These are phyloP conservation scores for Cryphonectria parasitica DNA, from an alignment of 2,329 filamentous ascomycete species.

Conservation along the genomic window DNA sequence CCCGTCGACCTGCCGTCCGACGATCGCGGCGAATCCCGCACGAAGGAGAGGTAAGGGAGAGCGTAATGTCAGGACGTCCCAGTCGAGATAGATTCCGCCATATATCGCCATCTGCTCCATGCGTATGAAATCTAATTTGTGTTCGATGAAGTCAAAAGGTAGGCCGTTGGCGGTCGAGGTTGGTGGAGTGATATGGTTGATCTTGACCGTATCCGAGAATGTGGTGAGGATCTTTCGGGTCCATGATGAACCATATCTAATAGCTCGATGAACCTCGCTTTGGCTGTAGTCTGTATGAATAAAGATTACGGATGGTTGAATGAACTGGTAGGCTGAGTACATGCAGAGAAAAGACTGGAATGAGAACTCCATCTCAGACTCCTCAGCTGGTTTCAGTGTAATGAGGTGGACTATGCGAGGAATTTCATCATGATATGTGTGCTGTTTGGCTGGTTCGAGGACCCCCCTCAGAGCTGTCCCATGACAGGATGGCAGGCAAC, in stretches of 20 bases:
- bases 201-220: conserved; percentile 29
- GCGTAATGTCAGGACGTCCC: conserved; percentile 35
- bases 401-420: conserved; percentile 37
- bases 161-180: conserved; percentile 26
- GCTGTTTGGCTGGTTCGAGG: neutral
- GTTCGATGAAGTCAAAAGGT: conserved; percentile 32
- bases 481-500: neutral
- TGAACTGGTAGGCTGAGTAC: conserved; percentile 33
- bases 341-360: conserved; percentile 35
- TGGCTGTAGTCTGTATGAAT: conserved; percentile 35
- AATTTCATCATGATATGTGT: conserved; percentile 20
- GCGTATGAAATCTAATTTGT: conserved; percentile 38
- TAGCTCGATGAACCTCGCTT: conserved; percentile 24
- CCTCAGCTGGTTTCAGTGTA: conserved; percentile 31
- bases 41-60: conserved; percentile 31
- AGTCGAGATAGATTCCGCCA: conserved; percentile 39
- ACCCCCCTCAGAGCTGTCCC: neutral
- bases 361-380: conserved; percentile 28
- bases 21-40: conserved; percentile 35
- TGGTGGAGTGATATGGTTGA: conserved; percentile 32
- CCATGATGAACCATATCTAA: conserved; percentile 31
- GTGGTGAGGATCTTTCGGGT: conserved; percentile 31
- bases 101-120: conserved; percentile 32
- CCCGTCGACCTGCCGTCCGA: conserved; percentile 32
- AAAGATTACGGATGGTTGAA: conserved; percentile 34